These are phyloP conservation scores for Beverwykella pulmonaria DNA, from an alignment of 495 filamentous ascomycete species.

Conservation along the genomic window DNA sequence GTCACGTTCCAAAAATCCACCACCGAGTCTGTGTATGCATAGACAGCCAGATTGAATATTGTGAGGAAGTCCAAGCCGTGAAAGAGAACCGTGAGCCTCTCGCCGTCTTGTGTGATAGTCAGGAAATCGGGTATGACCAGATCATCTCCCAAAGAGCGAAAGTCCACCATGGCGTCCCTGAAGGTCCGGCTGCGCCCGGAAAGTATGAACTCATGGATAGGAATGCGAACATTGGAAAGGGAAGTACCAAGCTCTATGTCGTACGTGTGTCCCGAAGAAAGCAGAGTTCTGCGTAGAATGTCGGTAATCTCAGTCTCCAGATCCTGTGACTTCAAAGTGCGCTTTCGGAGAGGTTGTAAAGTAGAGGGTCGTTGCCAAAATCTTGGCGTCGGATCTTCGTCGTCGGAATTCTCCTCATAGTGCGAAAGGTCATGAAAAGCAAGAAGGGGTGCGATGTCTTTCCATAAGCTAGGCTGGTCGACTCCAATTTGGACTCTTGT, in stretches of 20 bases:
- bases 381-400: constrained; percentile 47
- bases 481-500: constrained; percentile 73
- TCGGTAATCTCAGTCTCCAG: constrained; percentile 46
- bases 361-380: constrained; percentile 57
- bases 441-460: constrained; percentile 70
- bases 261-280: constrained; percentile 41
- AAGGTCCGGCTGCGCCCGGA: constrained; percentile 71
- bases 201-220: constrained; percentile 81
- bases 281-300: constrained; percentile 43
- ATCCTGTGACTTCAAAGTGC: constrained; percentile 39
- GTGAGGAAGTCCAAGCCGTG: constrained; percentile 71
- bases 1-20: constrained; percentile 83
- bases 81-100: constrained; percentile 59
- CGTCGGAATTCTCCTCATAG: constrained; percentile 35
- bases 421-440: constrained; percentile 54
- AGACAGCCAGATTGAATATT: constrained; percentile 76
- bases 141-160: constrained; percentile 44
- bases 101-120: constrained; percentile 57
- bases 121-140: constrained; percentile 60
- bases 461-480: constrained; percentile 66
- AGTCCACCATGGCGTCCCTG: constrained; percentile 60
- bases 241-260: constrained; percentile 58
- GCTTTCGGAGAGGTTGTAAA: constrained; percentile 54
- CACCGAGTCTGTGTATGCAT: constrained; percentile 76
- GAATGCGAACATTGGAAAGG: constrained; percentile 67